A percentile compares a stretch with the other conserved stretches of the same genome.
phyloP scores from a whole-genome alignment of 495 filamentous ascomycete species.

The Annulohypoxylon maeteangense region DNA sequence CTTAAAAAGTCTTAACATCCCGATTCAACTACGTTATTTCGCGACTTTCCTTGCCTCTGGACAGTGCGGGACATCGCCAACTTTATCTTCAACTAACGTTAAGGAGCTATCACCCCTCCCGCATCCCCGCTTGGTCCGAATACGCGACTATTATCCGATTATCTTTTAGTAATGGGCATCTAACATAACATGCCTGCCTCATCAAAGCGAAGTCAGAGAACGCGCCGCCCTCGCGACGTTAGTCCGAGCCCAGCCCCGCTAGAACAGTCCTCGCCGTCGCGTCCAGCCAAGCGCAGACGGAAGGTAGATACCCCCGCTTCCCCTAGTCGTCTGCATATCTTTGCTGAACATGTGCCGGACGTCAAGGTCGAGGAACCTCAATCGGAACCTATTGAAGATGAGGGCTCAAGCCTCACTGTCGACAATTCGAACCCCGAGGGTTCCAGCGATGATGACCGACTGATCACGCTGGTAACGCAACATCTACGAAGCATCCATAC shows the following conservation, averaged over 20 bases:
- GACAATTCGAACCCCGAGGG: slow-evolving; percentile 61
- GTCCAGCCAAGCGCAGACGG: slow-evolving; percentile 77
- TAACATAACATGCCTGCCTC: slow-evolving; percentile 55
- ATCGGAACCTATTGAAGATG: slow-evolving; percentile 53
- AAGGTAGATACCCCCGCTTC: slow-evolving; percentile 65
- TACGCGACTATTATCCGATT: background rate
- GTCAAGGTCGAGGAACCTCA: slow-evolving; percentile 49
- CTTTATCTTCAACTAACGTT: slow-evolving; percentile 17
- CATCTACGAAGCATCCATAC: slow-evolving; percentile 66
- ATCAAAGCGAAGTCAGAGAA: slow-evolving; percentile 56
- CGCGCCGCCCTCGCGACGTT: slow-evolving; percentile 52
- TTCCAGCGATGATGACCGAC: slow-evolving; percentile 66
- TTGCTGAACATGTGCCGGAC: slow-evolving; percentile 28
- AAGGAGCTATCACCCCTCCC: background rate
- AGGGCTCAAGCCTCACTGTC: slow-evolving; percentile 54
- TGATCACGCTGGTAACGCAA: slow-evolving; percentile 79
- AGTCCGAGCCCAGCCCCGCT: slow-evolving; percentile 46
- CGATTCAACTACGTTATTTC: background rate
- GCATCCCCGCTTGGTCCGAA: background rate
- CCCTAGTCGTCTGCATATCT: background rate
- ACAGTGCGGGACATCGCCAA: background rate
- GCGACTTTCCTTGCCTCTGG: background rate
- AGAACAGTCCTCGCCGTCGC: slow-evolving; percentile 72
- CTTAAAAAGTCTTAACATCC: slow-evolving; percentile 11
- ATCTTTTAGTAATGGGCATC: slow-evolving; percentile 31